Percentiles rank a stretch among this genome's conserved stretches.
These are phyloP conservation scores for Trypethelium eluteriae DNA, from an alignment of 495 filamentous ascomycete species.

Conservation along the genomic window DNA sequence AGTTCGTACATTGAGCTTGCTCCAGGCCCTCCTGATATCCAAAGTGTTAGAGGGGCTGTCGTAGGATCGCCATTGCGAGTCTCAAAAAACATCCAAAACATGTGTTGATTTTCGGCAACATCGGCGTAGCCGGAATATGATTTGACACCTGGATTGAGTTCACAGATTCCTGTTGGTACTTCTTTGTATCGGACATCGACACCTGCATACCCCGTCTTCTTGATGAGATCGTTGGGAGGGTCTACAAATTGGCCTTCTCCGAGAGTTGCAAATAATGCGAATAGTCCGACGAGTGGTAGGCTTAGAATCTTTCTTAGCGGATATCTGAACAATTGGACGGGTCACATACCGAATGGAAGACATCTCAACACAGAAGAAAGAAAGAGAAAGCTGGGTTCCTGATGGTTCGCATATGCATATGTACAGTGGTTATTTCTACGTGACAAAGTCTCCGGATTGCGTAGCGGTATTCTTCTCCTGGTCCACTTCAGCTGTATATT, in stretches of 20 bases:
- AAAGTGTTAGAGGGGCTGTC: constrained; percentile 50
- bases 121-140: constrained; percentile 62
- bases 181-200: constrained; percentile 51
- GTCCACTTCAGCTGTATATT: neutral
- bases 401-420: neutral
- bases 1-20: constrained; percentile 53
- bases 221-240: constrained; percentile 48
- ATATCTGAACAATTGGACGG: neutral
- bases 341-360: neutral
- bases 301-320: neutral
- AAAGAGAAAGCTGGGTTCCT: neutral
- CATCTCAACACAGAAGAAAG: neutral
- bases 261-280: neutral
- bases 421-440: neutral
- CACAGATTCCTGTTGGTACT: constrained; percentile 56
- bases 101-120: constrained; percentile 52
- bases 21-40: constrained; percentile 53
- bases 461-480: neutral
- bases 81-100: constrained; percentile 59
- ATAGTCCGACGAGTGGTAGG: neutral
- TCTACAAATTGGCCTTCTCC: constrained; percentile 49
- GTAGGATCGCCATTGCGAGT: constrained; percentile 45
- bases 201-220: constrained; percentile 44
- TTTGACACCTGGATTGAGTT: constrained; percentile 56
- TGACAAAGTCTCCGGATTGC: neutral